A percentile compares a stretch with the other conserved stretches of the same genome.
Conservation (phyloP, 345 rosid species). For the Arabidopsis suecica region DNA sequence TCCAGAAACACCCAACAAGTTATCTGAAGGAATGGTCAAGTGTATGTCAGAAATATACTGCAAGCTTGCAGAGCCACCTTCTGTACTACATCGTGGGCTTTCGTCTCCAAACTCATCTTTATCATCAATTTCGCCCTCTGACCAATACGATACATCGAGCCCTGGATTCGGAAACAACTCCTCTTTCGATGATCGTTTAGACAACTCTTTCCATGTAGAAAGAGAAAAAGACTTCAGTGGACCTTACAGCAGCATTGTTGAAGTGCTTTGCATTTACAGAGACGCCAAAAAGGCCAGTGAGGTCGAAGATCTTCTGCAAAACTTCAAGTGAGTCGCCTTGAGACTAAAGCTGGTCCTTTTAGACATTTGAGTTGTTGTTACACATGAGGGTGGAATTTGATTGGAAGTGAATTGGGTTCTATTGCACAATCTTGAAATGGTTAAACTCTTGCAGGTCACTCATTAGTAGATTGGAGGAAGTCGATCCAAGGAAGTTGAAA, state of each 20-base stretch:
- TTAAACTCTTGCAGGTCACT: conserved; percentile 61
- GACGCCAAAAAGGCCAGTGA: conserved; percentile 78
- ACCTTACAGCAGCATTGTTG: conserved; percentile 84
- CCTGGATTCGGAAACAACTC: conserved; percentile 78
- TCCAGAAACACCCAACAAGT: conserved; percentile 86
- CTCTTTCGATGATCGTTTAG: conserved; percentile 74
- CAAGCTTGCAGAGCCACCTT: conserved; percentile 92
- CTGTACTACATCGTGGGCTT: conserved; percentile 53
- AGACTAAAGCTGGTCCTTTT: background rate
- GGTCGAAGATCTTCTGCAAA: conserved; percentile 79
- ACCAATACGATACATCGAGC: conserved; percentile 81
- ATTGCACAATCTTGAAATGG: conserved; percentile 19
- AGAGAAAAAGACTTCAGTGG: conserved; percentile 95
- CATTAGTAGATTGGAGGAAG: conserved; percentile 74
- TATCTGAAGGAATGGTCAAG: conserved; percentile 95
- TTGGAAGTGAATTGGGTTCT: background rate
- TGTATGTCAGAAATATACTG: conserved; percentile 88
- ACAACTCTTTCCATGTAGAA: conserved; percentile 86
- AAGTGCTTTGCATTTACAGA: conserved; percentile 82
- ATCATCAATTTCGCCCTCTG: conserved; percentile 79
- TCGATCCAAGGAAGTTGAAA: conserved; percentile 73
- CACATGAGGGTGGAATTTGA: background rate
- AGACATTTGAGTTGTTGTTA: background rate
- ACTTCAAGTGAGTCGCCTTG: conserved; percentile 67
- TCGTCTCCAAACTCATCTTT: conserved; percentile 84